Base-by-base conservation (phyloP, 495 filamentous ascomycete species). In the Barbatosphaeria neglecta region DNA sequence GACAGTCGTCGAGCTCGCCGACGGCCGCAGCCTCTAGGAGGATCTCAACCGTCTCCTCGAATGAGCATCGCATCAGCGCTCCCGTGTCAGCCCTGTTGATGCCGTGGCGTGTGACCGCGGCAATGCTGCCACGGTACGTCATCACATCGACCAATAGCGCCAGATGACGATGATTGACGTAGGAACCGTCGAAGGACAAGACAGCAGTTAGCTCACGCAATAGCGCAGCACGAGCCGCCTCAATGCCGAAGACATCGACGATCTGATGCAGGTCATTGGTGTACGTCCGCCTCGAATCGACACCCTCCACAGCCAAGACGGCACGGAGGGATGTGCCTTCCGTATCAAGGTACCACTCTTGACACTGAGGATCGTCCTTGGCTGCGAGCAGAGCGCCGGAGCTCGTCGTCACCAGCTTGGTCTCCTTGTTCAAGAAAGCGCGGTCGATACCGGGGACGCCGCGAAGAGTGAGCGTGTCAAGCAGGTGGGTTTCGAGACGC, bases 1-100 rank as follows among this genome's bases (percentile, higher is more conserved):
- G 84, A 70, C 93, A 97, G 63, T 99, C 90, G 56, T 99, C 92
- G 17, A 97, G 75, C 63, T 99, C 92, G 58, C 92, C 92, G 37
- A 83, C 82, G 35, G 87, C 86, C 35, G 92, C 92, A 31, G 92
- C 92, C 49, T 99, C 92, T 23, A 96, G 75, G 22, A 99, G 71
- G 68, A 99, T 99, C 61, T 99, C 92, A 25, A 99, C 92, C 0
- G 92, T 99, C 57, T 99, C 93, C 68, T 99, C 92, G 67, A 99
- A 99, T 8, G 92, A 99, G 73, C 92, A 99, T 60, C 92, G 82
- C 92, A 99, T 99, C 56, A 99, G 72, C 2, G 92, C 92, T 71
- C 92, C 92, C 41, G 93, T 99, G 56, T 99, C 93, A 11, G 88
- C 84, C 53, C 93, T 80, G 67, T 99, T 99, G 66, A 99, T 99